These are phyloP conservation scores for Prunella vulgaris DNA, from an alignment of 257 asterid genomes.

Conservation along the genomic window DNA sequence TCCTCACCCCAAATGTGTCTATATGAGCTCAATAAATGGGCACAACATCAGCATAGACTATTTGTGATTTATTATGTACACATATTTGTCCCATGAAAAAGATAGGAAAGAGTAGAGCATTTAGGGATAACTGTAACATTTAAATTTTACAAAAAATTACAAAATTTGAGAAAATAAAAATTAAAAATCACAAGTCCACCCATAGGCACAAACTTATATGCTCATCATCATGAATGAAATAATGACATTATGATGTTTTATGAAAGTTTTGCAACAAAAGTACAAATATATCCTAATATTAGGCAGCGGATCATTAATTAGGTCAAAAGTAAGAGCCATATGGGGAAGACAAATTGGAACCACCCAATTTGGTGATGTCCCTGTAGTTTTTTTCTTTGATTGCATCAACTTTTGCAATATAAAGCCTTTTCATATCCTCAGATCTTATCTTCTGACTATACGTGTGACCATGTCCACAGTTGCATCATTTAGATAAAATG, in stretches of 20 bases:
- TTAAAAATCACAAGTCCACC: no score
- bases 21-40: not conserved
- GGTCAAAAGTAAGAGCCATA: not conserved
- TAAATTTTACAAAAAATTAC: no score
- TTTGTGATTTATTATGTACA: no score
- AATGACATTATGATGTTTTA: not conserved
- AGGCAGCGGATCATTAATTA: not conserved
- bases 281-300: not conserved
- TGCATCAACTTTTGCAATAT: not conserved
- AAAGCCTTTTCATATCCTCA: not conserved
- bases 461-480: slow-evolving; percentile 16
- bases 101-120: not conserved
- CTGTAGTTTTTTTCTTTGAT: not conserved
- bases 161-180: no score
- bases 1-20: not conserved
- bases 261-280: not conserved
- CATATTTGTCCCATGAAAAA: not conserved
- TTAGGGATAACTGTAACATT: no score
- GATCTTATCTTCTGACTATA: slow-evolving; percentile 20
- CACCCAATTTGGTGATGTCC: not conserved
- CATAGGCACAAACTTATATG: no score
- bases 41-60: no score
- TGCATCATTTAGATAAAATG: slow-evolving; percentile 12
- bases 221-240: no score
- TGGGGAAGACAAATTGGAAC: not conserved